Conservation (phyloP, 1,139 yeast genomes). For the Blastobotrys malaysiensis region DNA sequence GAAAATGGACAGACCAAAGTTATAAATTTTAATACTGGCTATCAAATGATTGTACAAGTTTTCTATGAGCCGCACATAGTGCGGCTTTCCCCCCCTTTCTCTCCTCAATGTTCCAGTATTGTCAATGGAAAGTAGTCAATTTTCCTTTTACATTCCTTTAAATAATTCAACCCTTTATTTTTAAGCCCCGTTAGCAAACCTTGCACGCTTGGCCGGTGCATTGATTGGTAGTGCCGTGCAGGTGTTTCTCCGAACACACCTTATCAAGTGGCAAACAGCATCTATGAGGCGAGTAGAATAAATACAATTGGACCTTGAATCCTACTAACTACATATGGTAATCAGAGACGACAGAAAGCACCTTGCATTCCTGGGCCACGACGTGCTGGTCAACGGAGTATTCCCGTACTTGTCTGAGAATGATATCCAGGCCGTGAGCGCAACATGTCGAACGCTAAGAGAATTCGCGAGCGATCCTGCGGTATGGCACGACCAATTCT, state of each 20-base stretch:
- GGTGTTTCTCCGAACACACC: neutral
- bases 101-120: neutral
- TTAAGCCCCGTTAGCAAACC: too few relatives aligned
- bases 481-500: slow-evolving; percentile 30
- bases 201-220: too few relatives aligned
- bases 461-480: slow-evolving; percentile 21
- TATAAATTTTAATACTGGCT: slow-evolving; percentile 1
- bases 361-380: slow-evolving; percentile 22
- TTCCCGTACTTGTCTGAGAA: slow-evolving; percentile 22
- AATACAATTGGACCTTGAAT: neutral
- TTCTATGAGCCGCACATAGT: neutral
- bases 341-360: neutral
- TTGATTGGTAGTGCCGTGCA: neutral
- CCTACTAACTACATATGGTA: neutral
- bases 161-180: too few relatives aligned
- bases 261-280: neutral
- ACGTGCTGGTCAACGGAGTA: slow-evolving; percentile 28
- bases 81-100: neutral
- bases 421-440: slow-evolving; percentile 24
- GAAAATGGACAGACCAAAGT: slow-evolving; percentile 4
- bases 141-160: too few relatives aligned
- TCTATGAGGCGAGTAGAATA: neutral
- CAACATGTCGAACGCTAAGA: slow-evolving; percentile 18
- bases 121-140: neutral
- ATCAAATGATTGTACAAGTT: too few relatives aligned